Evolutionary conservation across 2,329 filamentous ascomycete genomes (phyloP), one percentile per base, ranked within the genome.

Genomic region (Talaromyces sp.): DNA sequence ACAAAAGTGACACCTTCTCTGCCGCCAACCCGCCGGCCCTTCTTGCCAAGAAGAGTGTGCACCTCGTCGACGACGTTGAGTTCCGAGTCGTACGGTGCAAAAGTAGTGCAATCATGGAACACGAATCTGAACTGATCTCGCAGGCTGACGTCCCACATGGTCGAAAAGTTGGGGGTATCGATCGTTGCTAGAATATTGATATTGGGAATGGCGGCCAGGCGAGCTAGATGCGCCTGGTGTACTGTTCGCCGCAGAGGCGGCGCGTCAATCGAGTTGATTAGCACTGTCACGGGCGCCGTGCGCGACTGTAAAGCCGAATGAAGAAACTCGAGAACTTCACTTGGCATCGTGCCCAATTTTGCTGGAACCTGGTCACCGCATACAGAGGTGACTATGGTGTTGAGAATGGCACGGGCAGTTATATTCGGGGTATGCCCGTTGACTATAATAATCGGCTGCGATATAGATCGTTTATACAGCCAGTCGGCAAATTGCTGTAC

Each of bases 21-120:
- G 53, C 95, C 95, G 59, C 92, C 92, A 8, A 93, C 84, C 49
- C 91, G 86, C 57, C 90, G 84, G 25, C 91, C 87, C 68, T 88
- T 92, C 59, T 92, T 86, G 54, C 93, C 92, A 0, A 98, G 84
- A 0, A 97, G 83, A 69, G 91, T 88, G 73, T 96, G 91, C 15
- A 98, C 92, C 65, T 92, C 90, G 72, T 98, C 92, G 3, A 98
- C 92, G 1, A 91, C 87, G 69, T 96, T 91, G 8, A 92, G 78
- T 73, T 96, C 92, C 3, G 84, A 82, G 11, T 83, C 80, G 68
- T 90, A 91, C 0, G 91, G 83, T 0, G 85, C 82, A 71, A 96
- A 97, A 0, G 95, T 98, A 0, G 95, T 98, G 69, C 89, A 89
- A 77, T 99, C 93, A 78, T 99, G 95, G 76, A 96, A 97, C 30